Evolutionary conservation across 2,329 filamentous ascomycete genomes (phyloP), one percentile per base, ranked within the genome.

Genomic region (Emydomyces testavorans): DNA sequence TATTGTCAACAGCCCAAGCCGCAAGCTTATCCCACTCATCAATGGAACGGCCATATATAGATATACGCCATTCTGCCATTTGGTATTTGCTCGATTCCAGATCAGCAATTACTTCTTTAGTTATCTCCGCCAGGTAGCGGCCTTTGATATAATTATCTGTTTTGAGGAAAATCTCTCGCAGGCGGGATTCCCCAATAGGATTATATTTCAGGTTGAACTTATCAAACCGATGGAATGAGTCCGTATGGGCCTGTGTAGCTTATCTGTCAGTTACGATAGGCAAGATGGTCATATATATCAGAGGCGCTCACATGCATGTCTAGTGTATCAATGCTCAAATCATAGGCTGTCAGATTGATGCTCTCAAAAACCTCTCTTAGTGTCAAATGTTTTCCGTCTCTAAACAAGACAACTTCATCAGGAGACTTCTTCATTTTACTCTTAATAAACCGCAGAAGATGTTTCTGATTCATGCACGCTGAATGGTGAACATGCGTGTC

Each of bases 181-280:
- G 71, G 48, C 92, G 82, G 36, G 92, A 96, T 67, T 98, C 92
- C 42, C 92, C 92, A 52, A 98, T 82, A 0, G 92, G 92, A 58
- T 98, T 98, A 64, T 98, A 98, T 65, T 98, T 98, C 49, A 98
- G 73, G 63, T 98, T 98, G 75, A 98, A 98, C 66, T 98, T 98
- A 72, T 98, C 92, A 63, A 98, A 98, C 3, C 92, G 85, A 67
- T 98, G 92, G 70, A 98, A 98, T 0, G 87, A 93, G 66, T 98
- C 92, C 8, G 87, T 95, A 62, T 98, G 92, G 20, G 92, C 90
- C 82, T 86, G 11, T 26, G 4, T 32, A 41, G 58, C 4, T 18
- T 21, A 45, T 58, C 50, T 29, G 35, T 43, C 18, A 48, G 37
- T 48, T 37, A 40, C 48, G 28, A 21, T 21, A 15, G 18, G 18